Conservation (phyloP, 2,329 filamentous ascomycete species). For the Acrodontium crateriforme region DNA sequence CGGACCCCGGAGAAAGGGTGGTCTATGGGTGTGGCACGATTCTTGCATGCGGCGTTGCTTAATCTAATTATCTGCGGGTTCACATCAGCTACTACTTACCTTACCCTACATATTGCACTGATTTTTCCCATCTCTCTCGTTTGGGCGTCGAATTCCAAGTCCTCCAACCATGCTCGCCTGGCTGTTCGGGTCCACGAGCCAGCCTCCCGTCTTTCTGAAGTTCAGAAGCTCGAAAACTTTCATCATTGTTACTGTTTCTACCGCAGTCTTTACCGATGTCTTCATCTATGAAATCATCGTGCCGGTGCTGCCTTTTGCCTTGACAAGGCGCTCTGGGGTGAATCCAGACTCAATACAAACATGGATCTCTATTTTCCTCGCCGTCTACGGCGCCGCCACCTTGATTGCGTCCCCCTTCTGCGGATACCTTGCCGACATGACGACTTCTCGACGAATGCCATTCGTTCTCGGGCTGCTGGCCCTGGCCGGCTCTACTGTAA, state of each 20-base stretch:
- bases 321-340: slow-evolving; percentile 42
- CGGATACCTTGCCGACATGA: slow-evolving; percentile 49
- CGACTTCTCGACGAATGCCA: slow-evolving; percentile 46
- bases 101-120: too few species aligned
- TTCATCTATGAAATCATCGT: slow-evolving; percentile 53
- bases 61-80: too few species aligned
- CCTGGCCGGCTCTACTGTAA: slow-evolving; percentile 47
- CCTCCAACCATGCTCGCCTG: slow-evolving; percentile 22
- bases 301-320: slow-evolving; percentile 57
- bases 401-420: slow-evolving; percentile 42
- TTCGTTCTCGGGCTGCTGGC: slow-evolving; percentile 51
- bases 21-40: too few species aligned
- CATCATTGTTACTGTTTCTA: slow-evolving; percentile 23
- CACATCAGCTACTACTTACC: too few species aligned
- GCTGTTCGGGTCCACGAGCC: slow-evolving; percentile 15
- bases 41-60: too few species aligned
- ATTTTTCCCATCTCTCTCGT: too few species aligned
- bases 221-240: slow-evolving; percentile 23
- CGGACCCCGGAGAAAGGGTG: too few species aligned
- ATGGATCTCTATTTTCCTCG: slow-evolving; percentile 61
- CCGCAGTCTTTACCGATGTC: slow-evolving; percentile 38
- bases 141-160: too few species aligned
- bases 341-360: slow-evolving; percentile 40
- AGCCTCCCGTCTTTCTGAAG: slow-evolving; percentile 17
- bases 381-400: slow-evolving; percentile 55